phyloP scores from a whole-genome alignment of 1,284 basidiomycete genomes.

The Mycena citricolor region DNA sequence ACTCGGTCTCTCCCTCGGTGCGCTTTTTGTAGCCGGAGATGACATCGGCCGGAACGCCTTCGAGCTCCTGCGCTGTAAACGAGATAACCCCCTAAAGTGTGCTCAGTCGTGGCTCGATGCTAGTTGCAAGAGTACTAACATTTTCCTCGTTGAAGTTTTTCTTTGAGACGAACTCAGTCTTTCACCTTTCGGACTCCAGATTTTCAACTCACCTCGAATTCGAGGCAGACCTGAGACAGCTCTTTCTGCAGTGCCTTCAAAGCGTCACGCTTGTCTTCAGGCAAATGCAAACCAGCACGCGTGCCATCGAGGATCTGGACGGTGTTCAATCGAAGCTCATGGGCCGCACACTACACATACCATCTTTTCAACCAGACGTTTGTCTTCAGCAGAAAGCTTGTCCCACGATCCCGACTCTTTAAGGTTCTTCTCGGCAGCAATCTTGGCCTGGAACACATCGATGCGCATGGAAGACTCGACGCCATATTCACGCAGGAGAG shows the following conservation, averaged over 20 bases:
- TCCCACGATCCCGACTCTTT: conserved; percentile 55
- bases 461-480: conserved; percentile 75
- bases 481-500: conserved; percentile 61
- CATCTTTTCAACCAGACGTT: conserved; percentile 75
- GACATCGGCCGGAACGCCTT: conserved; percentile 77
- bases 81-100: conserved; percentile 51
- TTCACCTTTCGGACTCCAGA: not conserved
- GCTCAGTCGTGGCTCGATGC: not conserved
- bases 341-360: conserved; percentile 25
- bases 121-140: conserved; percentile 40
- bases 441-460: conserved; percentile 73
- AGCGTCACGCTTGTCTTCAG: conserved; percentile 58
- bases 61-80: conserved; percentile 72
- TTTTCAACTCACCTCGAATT: conserved; percentile 59
- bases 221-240: conserved; percentile 66
- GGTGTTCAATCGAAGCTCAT: not conserved
- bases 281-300: conserved; percentile 71
- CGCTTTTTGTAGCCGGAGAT: conserved; percentile 72
- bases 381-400: conserved; percentile 62
- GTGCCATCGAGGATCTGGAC: conserved; percentile 66
- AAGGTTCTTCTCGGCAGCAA: conserved; percentile 67
- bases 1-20: conserved; percentile 51
- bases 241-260: conserved; percentile 66
- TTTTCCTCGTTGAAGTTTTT: conserved; percentile 89
- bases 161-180: conserved; percentile 35